A percentile compares a stretch with the other conserved stretches of the same genome.
These are phyloP conservation scores for Amanita muscaria DNA, from an alignment of 768 basidiomycete species.

Conservation along the genomic window DNA sequence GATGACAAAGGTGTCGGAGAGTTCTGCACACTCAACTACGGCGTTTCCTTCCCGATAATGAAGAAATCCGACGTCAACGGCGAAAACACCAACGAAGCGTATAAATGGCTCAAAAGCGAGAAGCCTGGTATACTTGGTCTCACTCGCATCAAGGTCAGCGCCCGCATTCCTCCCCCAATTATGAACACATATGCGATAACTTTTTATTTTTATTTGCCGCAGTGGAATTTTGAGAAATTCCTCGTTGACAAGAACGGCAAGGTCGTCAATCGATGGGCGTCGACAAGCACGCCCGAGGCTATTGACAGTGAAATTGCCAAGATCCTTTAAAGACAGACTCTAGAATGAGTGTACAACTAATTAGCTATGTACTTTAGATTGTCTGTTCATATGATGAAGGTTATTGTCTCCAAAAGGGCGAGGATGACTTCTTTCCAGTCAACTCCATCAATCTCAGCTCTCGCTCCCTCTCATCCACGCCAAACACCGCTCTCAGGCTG, in stretches of 20 bases:
- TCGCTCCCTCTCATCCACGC: slow-evolving; percentile 65
- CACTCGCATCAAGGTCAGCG: slow-evolving; percentile 73
- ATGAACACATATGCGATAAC: background rate
- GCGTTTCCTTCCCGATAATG: slow-evolving; percentile 86
- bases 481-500: slow-evolving; percentile 50
- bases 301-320: slow-evolving; percentile 60
- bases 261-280: slow-evolving; percentile 69
- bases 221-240: slow-evolving; percentile 95
- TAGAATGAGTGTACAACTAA: too few relatives aligned
- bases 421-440: slow-evolving; percentile 19
- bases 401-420: slow-evolving; percentile 7
- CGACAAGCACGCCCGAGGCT: slow-evolving; percentile 59
- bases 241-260: slow-evolving; percentile 70
- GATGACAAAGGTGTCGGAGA: slow-evolving; percentile 63
- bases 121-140: slow-evolving; percentile 68
- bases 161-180: too few relatives aligned
- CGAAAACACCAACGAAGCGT: slow-evolving; percentile 73
- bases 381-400: too few relatives aligned
- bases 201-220: slow-evolving; percentile 1
- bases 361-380: too few relatives aligned
- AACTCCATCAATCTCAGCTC: slow-evolving; percentile 39
- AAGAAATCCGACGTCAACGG: slow-evolving; percentile 94
- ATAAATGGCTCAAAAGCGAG: slow-evolving; percentile 75
- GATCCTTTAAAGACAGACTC: slow-evolving; percentile 38
- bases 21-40: slow-evolving; percentile 77